Conservation (phyloP, 2,329 filamentous ascomycete genomes). For the Phoma herbarum region DNA sequence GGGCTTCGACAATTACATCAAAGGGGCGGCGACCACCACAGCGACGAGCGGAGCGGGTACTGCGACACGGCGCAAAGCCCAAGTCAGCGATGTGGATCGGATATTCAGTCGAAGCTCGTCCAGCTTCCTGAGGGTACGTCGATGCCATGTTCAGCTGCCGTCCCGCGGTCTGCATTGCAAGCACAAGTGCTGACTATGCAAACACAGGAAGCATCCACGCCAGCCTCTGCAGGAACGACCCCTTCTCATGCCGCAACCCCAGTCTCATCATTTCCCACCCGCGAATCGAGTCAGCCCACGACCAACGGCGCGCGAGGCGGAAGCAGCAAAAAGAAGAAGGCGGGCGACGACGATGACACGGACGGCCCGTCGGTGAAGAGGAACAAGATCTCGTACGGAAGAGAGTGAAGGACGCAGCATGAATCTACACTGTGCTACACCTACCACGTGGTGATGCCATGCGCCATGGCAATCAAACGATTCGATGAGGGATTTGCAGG, state of each 20-base stretch:
- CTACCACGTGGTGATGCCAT: conserved; percentile 8
- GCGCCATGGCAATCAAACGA: conserved; percentile 16
- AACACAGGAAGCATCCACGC: conserved; percentile 50
- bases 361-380: conserved; percentile 57
- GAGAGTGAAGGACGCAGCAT: conserved; percentile 48
- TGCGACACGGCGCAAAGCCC: conserved; percentile 66
- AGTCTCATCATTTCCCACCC: conserved; percentile 56
- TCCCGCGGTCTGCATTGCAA: not conserved
- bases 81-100: conserved; percentile 73
- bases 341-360: conserved; percentile 57
- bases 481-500: conserved; percentile 19
- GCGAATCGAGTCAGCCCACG: conserved; percentile 56
- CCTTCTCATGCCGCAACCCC: conserved; percentile 60
- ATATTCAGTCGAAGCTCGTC: conserved; percentile 67
- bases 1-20: conserved; percentile 98
- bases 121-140: conserved; percentile 50
- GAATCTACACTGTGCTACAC: conserved; percentile 7
- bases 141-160: conserved; percentile 4
- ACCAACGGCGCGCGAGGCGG: conserved; percentile 49
- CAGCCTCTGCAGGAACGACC: conserved; percentile 51
- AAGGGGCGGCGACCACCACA: conserved; percentile 73
- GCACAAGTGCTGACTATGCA: conserved; percentile 25
- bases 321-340: conserved; percentile 58
- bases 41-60: conserved; percentile 53
- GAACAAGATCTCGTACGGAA: conserved; percentile 60